Conservation (phyloP, 129 eudicot species). For the Flaveria bidentis region DNA sequence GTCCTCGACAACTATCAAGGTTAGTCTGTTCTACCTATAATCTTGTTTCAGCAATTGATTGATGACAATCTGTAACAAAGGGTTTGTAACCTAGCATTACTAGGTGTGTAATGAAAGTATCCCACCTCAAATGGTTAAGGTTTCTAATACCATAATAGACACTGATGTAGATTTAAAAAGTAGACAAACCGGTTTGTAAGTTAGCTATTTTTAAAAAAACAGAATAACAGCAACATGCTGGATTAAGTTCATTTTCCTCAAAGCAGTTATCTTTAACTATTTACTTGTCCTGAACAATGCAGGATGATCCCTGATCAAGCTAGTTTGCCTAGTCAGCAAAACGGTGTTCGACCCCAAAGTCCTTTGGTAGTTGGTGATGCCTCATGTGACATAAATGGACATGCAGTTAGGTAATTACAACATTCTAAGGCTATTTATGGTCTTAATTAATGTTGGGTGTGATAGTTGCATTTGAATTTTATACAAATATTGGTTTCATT, state of each 20-base stretch:
- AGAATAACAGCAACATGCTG: too few relatives aligned
- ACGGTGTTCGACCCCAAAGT: constrained; percentile 31
- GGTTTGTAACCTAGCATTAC: too few relatives aligned
- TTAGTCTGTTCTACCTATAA: constrained; percentile 18
- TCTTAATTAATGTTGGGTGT: background rate
- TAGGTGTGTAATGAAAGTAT: too few relatives aligned
- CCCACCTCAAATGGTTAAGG: too few relatives aligned
- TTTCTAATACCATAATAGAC: too few relatives aligned
- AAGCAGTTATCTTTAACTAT: background rate
- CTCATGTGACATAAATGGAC: constrained; percentile 26
- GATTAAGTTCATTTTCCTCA: too few relatives aligned
- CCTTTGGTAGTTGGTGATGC: constrained; percentile 27
- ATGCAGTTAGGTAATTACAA: constrained; percentile 37
- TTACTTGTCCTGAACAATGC: constrained; percentile 6
- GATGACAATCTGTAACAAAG: too few relatives aligned
- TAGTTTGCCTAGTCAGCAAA: constrained; percentile 34
- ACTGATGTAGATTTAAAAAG: too few relatives aligned
- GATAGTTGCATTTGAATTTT: background rate
- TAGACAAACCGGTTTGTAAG: too few relatives aligned
- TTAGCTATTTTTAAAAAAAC: too few relatives aligned
- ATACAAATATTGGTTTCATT: background rate
- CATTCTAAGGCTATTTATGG: background rate
- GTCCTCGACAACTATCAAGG: constrained; percentile 61
- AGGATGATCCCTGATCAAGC: constrained; percentile 53
- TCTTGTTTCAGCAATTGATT: background rate